Base-by-base conservation (phyloP, 768 basidiomycete species). In the Hygrocybe coccinea region DNA sequence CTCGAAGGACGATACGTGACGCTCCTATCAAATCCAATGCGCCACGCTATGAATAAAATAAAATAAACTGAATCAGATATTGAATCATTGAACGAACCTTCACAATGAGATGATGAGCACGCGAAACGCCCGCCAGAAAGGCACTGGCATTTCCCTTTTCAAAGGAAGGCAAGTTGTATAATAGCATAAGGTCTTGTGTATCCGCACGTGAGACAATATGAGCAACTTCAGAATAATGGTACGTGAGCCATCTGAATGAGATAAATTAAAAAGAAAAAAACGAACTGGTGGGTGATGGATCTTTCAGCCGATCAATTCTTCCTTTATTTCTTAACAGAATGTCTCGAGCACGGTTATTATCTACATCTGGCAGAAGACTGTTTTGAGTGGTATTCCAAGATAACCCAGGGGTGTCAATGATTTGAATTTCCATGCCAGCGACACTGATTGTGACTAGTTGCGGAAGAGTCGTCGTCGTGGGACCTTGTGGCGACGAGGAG, bases 361-460 rank as follows among this genome's bases (percentile, higher is more conserved):
- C 74, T 10, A 66, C 70, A 19, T 74, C 65, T 14, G 74, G 69
- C 17, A 74, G 73, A 2, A 67, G 54, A 17, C 69, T 67, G 7
- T 46, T 52, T 17, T 33, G 5, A 19, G 24, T 46, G 4, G 8
- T 29, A n/a, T 1, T 45, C 78, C 83, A 85, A 50, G 81, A 76
- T 61, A 93, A 71, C n/a, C 94, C 94, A 33, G 94, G 94, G 0
- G 91, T 95, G 68, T 97, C 94, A 62, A 94, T 83, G 54, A 95
- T 62, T 34, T 80, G 79, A 60, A 93, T 74, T 50, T 72, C 71
- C 58, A 73, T 75, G 21, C 76, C 79, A 9, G 73, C 75, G 9
- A 74, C 66, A 50, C 79, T 79, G 2, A 81, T 60, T 2, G 74
- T 69, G 21, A 88, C 76, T 60, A 86, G 84, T 60, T 86, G 85